Percentiles rank a stretch among this genome's conserved stretches.
phyloP scores from a whole-genome alignment of 1,284 basidiomycete genomes.

The Ceratobasidium sp. region DNA sequence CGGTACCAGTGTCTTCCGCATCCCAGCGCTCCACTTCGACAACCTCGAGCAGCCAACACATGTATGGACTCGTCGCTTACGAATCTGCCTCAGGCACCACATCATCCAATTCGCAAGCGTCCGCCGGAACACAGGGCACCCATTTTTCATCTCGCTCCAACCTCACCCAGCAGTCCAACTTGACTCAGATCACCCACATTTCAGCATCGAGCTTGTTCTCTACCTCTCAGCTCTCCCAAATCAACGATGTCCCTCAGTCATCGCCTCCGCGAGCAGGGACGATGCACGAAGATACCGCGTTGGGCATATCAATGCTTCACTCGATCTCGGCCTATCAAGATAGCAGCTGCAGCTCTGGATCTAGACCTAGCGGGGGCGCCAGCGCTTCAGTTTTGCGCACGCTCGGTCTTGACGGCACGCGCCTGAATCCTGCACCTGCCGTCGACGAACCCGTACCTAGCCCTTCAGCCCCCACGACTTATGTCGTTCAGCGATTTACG shows the following conservation, averaged over 20 bases:
- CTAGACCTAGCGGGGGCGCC: neutral
- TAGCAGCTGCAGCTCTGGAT: slow-evolving; percentile 22
- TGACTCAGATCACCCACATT: neutral
- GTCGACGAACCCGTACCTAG: too few relatives aligned
- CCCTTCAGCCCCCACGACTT: too few relatives aligned
- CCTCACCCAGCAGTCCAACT: neutral
- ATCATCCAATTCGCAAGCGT: neutral
- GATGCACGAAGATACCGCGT: slow-evolving; percentile 5
- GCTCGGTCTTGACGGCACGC: slow-evolving; percentile 15
- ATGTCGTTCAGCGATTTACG: too few relatives aligned
- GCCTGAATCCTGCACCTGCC: slow-evolving; percentile 20
- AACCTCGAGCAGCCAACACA: slow-evolving; percentile 30
- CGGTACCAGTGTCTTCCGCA: neutral
- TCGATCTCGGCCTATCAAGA: slow-evolving; percentile 25
- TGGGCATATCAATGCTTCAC: slow-evolving; percentile 4
- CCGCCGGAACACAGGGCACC: neutral
- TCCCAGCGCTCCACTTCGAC: slow-evolving; percentile 33
- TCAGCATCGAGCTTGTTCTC: slow-evolving; percentile 13
- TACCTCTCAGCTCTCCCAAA: slow-evolving; percentile 24
- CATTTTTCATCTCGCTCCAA: slow-evolving; percentile 1
- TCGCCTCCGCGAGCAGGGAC: slow-evolving; percentile 10
- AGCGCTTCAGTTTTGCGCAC: slow-evolving; percentile 4
- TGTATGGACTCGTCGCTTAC: slow-evolving; percentile 33
- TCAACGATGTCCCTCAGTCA: slow-evolving; percentile 24
- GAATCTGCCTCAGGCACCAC: slow-evolving; percentile 23